Base-by-base conservation (phyloP, 2,329 filamentous ascomycete species). In the Mariannaea sp. region DNA sequence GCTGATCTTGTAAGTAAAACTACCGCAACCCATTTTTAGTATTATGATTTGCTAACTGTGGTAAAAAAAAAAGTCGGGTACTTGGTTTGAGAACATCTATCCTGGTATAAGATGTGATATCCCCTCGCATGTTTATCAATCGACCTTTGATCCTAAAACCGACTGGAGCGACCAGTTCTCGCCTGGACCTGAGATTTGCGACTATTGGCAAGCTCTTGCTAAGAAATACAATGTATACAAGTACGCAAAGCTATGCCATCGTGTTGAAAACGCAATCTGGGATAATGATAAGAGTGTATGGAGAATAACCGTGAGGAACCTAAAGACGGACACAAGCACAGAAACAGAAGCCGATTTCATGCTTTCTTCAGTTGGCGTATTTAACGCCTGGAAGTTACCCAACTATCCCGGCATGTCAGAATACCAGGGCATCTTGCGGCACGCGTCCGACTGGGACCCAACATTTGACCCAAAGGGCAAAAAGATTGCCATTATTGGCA, bases 321-420 rank as follows among this genome's bases (percentile, higher is more conserved):
- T n/a, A n/a, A 17, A 39, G 7, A 32, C 40, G 16, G 8, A 19
- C 19, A 13, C 36, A 1, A 40, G 39, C 9, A 32, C 43, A 16
- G 38, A 43, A 14, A 20, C 44, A 7, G 47, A 50, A 17, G 47
- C 47, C 17, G 44, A 50, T 29, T 50, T 50, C 9, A 40, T 50
- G 17, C 24, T 50, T 1, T 26, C 40, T 5, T 32, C 40, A 2
- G 39, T 32, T 3, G 48, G 48, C 20, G 32, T 29, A 10, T 50
- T 50, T 24, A 50, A 40, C 13, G 47, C 43, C 16, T 40, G 39
- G 10, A 50, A 40, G 22, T 30, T 49, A 4, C 47, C 47, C 7
- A 16, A 43, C 16, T 49, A 49, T 22, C 47, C 47, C 19, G 47
- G 47, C 5, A 42, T 50, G 16, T 24, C 30, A 2, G 39, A 50